Conservation (phyloP, 306 rosid genomes). For the Pyrus bretschneideri region DNA sequence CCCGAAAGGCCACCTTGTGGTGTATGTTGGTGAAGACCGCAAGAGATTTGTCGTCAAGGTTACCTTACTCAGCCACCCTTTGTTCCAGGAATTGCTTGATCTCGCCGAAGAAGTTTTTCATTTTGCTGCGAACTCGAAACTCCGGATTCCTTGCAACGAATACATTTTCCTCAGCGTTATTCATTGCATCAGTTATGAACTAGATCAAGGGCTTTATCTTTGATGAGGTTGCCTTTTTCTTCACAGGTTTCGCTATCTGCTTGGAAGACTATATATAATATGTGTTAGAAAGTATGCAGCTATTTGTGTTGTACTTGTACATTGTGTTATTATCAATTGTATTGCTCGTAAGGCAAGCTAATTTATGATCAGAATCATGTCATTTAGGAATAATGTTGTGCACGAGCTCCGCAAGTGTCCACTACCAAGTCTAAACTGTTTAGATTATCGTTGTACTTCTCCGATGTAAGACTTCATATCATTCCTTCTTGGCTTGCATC, state of each 20-base stretch:
- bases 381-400: too few species aligned
- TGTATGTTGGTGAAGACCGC: conserved; percentile 60
- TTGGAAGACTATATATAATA: neutral
- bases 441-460: too few species aligned
- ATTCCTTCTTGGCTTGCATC: too few species aligned
- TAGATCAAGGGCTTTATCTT: conserved; percentile 10
- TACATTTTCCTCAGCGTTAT: conserved; percentile 39
- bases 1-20: conserved; percentile 62
- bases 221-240: neutral
- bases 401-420: neutral
- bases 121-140: conserved; percentile 38
- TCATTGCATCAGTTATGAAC: conserved; percentile 18
- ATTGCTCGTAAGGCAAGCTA: neutral
- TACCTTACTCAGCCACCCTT: conserved; percentile 41
- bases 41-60: conserved; percentile 60
- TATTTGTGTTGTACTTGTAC: neutral
- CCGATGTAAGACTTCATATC: too few species aligned
- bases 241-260: too few species aligned
- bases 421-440: too few species aligned
- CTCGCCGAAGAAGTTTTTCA: conserved; percentile 60
- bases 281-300: neutral
- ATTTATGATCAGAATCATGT: neutral
- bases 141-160: conserved; percentile 58
- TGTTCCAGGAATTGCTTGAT: conserved; percentile 44
- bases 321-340: neutral